Base-by-base conservation (phyloP, 2,329 filamentous ascomycete genomes). In the Nemania sp. region DNA sequence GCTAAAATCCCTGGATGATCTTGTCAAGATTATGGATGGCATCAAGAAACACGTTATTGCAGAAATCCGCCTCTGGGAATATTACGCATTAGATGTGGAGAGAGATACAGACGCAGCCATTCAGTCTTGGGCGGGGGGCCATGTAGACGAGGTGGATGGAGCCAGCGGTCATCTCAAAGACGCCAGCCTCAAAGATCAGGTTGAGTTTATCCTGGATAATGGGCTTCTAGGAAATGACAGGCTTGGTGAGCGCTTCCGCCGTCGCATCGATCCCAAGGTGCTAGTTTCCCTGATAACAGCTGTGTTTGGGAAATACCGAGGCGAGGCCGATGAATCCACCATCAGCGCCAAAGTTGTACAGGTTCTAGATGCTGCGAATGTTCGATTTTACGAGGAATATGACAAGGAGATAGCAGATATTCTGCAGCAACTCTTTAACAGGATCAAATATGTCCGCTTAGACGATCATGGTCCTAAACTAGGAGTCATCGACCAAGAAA, bases 401-500 rank as follows among this genome's bases (percentile, higher is more conserved):
- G 92, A 99, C 72, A 80, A 79, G 18, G 95, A 99, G 73, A 81
- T 90, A 11, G 85, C 85, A 25, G 90, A 90, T 65, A 95, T 97
- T 66, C 83, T 97, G 57, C 88, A 97, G 64, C 94, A 99, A 76
- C 79, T 98, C 25, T 96, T 90, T 80, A 96, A 97, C 73, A 89
- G 96, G 63, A 91, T 93, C 79, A 97, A 97, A 76, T 99, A 99
- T 78, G 86, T 94, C 64, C 90, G 95, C 40, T 78, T 99, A n/a
- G 95, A 98, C 66, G 90, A 92, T 0, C 85, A 98, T 72, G 95
- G 95, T 0, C 95, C 95, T 2, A 94, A 91, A 74, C 79, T 91
- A 54, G 95, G 95, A 0, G 85, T 88, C 17, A 90, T 99, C 72
- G 90, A 87, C 58, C 78, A 87, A 7, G 79, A 88, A 55, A 94